Conservation (phyloP, 805 yeast species). For the Candida anglica region DNA sequence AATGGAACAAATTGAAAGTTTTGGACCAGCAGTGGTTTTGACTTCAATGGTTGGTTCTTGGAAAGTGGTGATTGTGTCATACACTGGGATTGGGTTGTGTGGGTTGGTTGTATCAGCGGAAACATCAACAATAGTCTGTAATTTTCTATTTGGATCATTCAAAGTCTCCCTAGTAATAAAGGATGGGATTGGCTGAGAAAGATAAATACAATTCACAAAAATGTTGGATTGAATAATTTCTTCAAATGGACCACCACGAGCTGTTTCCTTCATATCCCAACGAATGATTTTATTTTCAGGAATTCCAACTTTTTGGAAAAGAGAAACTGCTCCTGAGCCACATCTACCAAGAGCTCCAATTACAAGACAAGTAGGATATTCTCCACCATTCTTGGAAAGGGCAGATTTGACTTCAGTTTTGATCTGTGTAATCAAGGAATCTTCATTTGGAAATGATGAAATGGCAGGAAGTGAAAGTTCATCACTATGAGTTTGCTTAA, state of each 20-base stretch:
- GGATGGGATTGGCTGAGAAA: conserved; percentile 91
- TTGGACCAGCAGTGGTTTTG: conserved; percentile 74
- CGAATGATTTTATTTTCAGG: conserved; percentile 79
- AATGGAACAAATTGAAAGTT: conserved; percentile 88
- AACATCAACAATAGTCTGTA: conserved; percentile 93
- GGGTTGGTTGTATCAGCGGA: conserved; percentile 99
- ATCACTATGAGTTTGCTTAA: conserved; percentile 72
- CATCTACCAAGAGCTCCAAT: conserved; percentile 99
- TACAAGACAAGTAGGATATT: conserved; percentile 74
- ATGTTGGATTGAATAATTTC: conserved; percentile 87
- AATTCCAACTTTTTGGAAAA: conserved; percentile 76
- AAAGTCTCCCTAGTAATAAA: conserved; percentile 70
- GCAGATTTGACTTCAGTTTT: conserved; percentile 56
- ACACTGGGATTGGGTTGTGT: conserved; percentile 95
- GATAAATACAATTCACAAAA: conserved; percentile 93
- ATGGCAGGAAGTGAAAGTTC: conserved; percentile 70
- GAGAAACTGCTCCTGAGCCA: conserved; percentile 92
- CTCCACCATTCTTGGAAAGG: conserved; percentile 51
- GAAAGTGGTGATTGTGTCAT: conserved; percentile 85
- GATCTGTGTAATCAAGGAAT: conserved; percentile 65
- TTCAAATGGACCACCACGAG: conserved; percentile 93
- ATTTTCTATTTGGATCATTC: conserved; percentile 63
- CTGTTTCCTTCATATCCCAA: conserved; percentile 98
- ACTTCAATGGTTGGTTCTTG: conserved; percentile 86
- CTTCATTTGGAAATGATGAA: conserved; percentile 78